phyloP scores from a whole-genome alignment of 805 yeast species.

The Candida manassasensis region DNA sequence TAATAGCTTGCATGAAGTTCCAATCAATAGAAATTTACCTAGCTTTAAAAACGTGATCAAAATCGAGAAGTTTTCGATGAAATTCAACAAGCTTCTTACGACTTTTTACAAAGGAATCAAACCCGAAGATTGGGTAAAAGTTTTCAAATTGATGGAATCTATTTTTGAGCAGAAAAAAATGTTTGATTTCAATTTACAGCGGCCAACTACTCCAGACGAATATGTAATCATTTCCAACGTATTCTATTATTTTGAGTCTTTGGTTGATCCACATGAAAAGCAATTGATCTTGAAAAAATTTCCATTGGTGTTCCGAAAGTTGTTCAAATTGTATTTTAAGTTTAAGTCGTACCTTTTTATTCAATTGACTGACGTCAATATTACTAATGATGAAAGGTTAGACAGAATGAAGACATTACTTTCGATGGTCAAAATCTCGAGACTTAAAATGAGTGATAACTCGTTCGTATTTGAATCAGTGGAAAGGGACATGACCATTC shows the following conservation, averaged over 20 bases:
- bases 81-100: conserved; percentile 58
- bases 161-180: conserved; percentile 58
- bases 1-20: conserved; percentile 40
- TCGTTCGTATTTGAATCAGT: conserved; percentile 37
- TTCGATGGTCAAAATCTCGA: conserved; percentile 57
- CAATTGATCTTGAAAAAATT: conserved; percentile 38
- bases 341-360: conserved; percentile 58
- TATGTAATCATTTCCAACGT: conserved; percentile 61
- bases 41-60: conserved; percentile 41
- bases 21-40: conserved; percentile 43
- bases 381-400: conserved; percentile 55
- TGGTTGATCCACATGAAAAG: conserved; percentile 45
- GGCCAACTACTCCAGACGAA: conserved; percentile 42
- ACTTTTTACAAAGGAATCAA: conserved; percentile 54
- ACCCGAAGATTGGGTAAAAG: conserved; percentile 72
- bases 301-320: conserved; percentile 64
- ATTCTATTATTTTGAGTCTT: conserved; percentile 61
- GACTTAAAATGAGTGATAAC: conserved; percentile 59
- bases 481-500: conserved; percentile 37
- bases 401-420: conserved; percentile 66
- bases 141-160: conserved; percentile 68
- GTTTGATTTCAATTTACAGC: conserved; percentile 49
- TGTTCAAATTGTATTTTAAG: conserved; percentile 64
- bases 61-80: conserved; percentile 58
- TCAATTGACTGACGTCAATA: conserved; percentile 60